phyloP scores from a whole-genome alignment of 1,139 yeast species.

The Debaryomycetaceae sp. region DNA sequence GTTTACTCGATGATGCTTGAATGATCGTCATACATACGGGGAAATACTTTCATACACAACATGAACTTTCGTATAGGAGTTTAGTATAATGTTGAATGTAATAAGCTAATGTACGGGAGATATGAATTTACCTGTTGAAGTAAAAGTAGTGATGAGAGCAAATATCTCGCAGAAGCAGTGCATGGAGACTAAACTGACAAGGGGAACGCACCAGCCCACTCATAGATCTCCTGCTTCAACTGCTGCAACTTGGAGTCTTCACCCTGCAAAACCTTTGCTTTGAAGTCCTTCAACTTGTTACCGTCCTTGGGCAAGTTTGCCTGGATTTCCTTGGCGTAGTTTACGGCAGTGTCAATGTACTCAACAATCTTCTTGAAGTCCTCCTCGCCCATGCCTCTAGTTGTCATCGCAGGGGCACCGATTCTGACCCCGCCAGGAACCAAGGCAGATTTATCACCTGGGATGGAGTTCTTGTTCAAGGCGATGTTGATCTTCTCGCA shows the following conservation, averaged over 20 bases:
- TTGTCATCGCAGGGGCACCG: constrained; percentile 98
- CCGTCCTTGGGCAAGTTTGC: constrained; percentile 75
- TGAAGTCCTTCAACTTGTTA: constrained; percentile 91
- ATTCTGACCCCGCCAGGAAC: constrained; percentile 98
- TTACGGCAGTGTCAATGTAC: constrained; percentile 81
- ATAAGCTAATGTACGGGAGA: neutral
- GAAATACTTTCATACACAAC: neutral
- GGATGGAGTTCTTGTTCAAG: constrained; percentile 93
- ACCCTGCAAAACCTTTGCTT: constrained; percentile 68
- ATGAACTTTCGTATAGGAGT: constrained; percentile 1
- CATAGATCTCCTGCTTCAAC: constrained; percentile 74
- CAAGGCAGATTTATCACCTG: constrained; percentile 96
- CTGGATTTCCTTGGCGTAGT: constrained; percentile 75
- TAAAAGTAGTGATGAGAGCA: constrained; percentile 4
- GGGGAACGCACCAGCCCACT: constrained; percentile 94
- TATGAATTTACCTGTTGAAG: constrained; percentile 5
- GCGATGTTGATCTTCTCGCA: constrained; percentile 96
- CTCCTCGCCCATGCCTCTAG: constrained; percentile 87
- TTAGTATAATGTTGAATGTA: neutral
- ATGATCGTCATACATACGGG: too few species aligned
- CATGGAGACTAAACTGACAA: constrained; percentile 81
- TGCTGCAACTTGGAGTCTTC: constrained; percentile 58
- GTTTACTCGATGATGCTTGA: constrained; percentile 14
- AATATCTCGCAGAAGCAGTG: constrained; percentile 1
- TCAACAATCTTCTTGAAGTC: constrained; percentile 81